Base-by-base conservation (phyloP, 2,329 filamentous ascomycete genomes). In the Ophiostoma perfectum region DNA sequence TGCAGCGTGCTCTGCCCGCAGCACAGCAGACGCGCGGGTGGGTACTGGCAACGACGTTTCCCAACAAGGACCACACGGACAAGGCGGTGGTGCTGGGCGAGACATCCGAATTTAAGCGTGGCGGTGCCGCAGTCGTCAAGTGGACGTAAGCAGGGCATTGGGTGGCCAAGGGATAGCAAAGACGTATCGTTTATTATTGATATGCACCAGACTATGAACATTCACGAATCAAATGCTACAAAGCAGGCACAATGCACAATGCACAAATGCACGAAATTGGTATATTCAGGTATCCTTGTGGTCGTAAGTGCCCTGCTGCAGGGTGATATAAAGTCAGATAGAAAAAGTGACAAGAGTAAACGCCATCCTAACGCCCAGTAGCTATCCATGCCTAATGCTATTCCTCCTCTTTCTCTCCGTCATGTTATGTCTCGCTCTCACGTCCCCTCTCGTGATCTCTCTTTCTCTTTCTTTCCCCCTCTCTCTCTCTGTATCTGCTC, bases 1-100 rank as follows among this genome's bases (percentile, higher is more conserved):
- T 94, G 70, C 80, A 85, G 69, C 82, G 84, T n/a, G 84, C 90
- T 0, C 88, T 85, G 39, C 76, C 87, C 0, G 83, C 82, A 6
- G 82, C 82, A 8, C 79, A 80, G 42, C 80, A 80, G 47, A 76
- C 78, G 49, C 83, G 91, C n/a, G 74, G 82, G 4, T 95, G 90
- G 82, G 89, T 91, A 2, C 80, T 96, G 60, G 90, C 89, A 72
- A 95, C 91, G 0, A 94, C 91, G 0, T 95, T 95, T 77, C 91
- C 91, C 4, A 92, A 87, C 75, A 93, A 92, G 79, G 90, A 94
- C 67, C 85, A 94, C 71, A 88, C 83, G 1, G 90, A 95, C 74
- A 88, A 88, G 77, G 78, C 76, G 8, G 74, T 85, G 66, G 81
- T 84, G 0, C 75, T 90, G 41, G 84, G 85, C 5, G 86, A 89